Evolutionary conservation across 768 basidiomycete genomes (phyloP), one percentile per base, ranked within the genome.

Genomic region (Pulveroboletus ravenelii): DNA sequence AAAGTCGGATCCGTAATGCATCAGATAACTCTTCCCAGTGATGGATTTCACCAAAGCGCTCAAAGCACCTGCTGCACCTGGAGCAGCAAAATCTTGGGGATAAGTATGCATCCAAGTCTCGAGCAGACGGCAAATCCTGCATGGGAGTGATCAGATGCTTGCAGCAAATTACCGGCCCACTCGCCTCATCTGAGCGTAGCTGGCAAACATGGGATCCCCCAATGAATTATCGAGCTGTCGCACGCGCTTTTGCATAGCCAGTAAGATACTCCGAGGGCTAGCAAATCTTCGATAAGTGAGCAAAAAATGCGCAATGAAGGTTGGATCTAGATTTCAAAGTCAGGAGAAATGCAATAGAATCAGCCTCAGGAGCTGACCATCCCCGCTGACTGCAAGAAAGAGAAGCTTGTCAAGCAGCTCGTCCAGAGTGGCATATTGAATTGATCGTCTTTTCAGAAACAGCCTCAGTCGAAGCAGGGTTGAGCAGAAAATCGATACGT

Each of bases 211-310:
- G 1, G 86, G 85, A 70, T 93, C 89, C 7, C 81, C 81, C 12
- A 79, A 77, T 15, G 84, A 80, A 47, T 79, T 78, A 60, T 87
- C 85, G 13, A 93, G 72, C 55, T 85, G 81, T 31, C 86, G 80
- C 79, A 92, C 85, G 41, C 88, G 82, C 62, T 89, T 87, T 67
- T 91, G 87, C 85, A 93, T 89, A 6, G 88, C 85, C 40, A 91
- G 73, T n/a, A 93, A 72, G 15, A 93, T 72, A 51, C 78, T 84
- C 37, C 90, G 80, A 8, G 90, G 89, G 31, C 78, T 85, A 35
- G 89, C 79, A 64, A 93, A 93, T 51, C 88, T 76, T 31, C 90
- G 85, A 62, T 89, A 92, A 8, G 88, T 89, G 35, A 92, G 77
- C 41, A 93, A 72, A 66, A 93, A 92, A 66, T 90, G 83, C 3